Evolutionary conservation across 1,284 basidiomycete species (phyloP).

Genomic region (Ganoderma lucidum): DNA sequence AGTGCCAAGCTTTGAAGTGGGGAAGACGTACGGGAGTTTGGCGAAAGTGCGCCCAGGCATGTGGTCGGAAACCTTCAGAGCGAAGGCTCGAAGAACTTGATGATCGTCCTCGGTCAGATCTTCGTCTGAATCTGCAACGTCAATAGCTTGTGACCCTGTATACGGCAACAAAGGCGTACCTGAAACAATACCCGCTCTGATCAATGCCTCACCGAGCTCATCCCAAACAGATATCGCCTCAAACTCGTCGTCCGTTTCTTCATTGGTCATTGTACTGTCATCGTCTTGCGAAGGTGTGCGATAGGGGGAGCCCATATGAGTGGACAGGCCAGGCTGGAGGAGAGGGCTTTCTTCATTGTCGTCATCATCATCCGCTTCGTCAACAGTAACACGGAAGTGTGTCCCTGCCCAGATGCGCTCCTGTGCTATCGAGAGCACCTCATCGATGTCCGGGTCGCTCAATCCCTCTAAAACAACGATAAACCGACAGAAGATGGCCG

Average conservation of each 20-base stretch:
- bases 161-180: too few relatives aligned
- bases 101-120: conserved; percentile 26
- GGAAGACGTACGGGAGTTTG: conserved; percentile 30
- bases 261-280: background rate
- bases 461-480: too few relatives aligned
- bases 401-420: too few relatives aligned
- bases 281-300: background rate
- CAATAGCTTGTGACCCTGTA: too few relatives aligned
- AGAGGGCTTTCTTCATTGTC: too few relatives aligned
- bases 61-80: conserved; percentile 33
- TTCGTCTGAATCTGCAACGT: conserved; percentile 12
- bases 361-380: too few relatives aligned
- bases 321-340: too few relatives aligned
- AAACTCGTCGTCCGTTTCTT: conserved; percentile 5
- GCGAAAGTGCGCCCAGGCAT: conserved; percentile 32
- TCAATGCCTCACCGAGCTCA: conserved; percentile 9
- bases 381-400: too few relatives aligned
- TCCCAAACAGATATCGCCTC: conserved; percentile 25
- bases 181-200: conserved; percentile 1
- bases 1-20: conserved; percentile 14
- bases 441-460: too few relatives aligned
- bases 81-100: conserved; percentile 25
- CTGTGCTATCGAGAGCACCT: too few relatives aligned
- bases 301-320: too few relatives aligned
- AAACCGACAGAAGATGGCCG: too few relatives aligned